Evolutionary conservation across 345 rosid genomes (phyloP).

Genomic region (Corymbia maculata): DNA sequence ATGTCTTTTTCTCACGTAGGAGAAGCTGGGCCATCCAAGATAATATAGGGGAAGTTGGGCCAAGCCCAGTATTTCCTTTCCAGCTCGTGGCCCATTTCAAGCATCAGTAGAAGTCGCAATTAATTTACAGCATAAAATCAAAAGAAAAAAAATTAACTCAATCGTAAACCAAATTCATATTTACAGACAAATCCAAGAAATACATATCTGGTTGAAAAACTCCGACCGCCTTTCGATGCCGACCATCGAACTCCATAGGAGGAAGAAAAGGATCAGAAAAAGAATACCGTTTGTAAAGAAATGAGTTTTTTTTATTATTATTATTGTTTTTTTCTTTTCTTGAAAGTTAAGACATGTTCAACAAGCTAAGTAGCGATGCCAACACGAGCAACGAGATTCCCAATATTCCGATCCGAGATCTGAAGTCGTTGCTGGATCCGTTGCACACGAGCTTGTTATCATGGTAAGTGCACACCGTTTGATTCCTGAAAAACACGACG

Average conservation of each 20-base stretch:
- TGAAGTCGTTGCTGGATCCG: constrained; percentile 25
- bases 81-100: not conserved
- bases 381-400: constrained; percentile 18
- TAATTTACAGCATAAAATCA: not conserved
- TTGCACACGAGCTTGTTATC: constrained; percentile 52
- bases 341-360: not conserved
- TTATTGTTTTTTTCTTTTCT: not conserved
- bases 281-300: not conserved
- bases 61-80: not conserved
- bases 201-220: not conserved
- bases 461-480: constrained; percentile 61
- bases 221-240: not conserved
- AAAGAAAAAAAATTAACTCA: not conserved
- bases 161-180: not conserved
- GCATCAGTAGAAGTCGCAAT: not conserved
- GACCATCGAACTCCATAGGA: not conserved
- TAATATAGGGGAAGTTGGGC: not conserved
- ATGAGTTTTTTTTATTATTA: not conserved
- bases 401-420: constrained; percentile 19
- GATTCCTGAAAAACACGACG: constrained; percentile 29
- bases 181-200: not conserved
- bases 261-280: not conserved
- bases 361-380: constrained; percentile 2
- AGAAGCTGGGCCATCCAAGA: not conserved
- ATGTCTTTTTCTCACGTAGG: not conserved